Percentiles rank a stretch among this genome's conserved stretches.
These are phyloP conservation scores for Durotheca rogersii DNA, from an alignment of 495 filamentous ascomycete genomes.

Conservation along the genomic window DNA sequence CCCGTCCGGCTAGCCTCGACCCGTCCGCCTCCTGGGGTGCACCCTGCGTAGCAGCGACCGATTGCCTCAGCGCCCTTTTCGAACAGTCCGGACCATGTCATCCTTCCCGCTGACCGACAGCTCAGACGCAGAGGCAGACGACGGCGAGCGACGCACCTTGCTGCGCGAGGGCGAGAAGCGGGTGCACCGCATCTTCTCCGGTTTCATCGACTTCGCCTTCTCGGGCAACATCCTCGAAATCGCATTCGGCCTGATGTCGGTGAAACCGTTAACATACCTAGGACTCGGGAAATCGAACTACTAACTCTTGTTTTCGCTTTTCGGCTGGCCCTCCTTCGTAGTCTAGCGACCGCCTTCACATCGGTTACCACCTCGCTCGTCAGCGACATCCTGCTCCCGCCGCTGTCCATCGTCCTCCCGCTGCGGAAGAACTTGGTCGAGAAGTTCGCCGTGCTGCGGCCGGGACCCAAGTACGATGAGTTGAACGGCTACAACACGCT, in stretches of 20 bases:
- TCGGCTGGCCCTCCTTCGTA: slow-evolving; percentile 33
- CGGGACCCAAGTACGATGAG: slow-evolving; percentile 53
- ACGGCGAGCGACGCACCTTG: slow-evolving; percentile 35
- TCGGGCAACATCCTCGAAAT: slow-evolving; percentile 76
- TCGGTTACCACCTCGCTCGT: slow-evolving; percentile 71
- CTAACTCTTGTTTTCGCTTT: slow-evolving; percentile 10
- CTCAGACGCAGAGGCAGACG: slow-evolving; percentile 23
- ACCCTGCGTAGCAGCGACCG: no score
- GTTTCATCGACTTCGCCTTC: slow-evolving; percentile 70
- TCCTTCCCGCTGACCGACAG: slow-evolving; percentile 32
- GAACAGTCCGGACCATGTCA: slow-evolving; percentile 29
- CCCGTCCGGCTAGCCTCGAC: no score
- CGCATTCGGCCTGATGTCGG: slow-evolving; percentile 72
- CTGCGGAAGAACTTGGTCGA: slow-evolving; percentile 71
- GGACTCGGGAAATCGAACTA: background rate
- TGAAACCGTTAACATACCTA: slow-evolving; percentile 1
- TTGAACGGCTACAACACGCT: slow-evolving; percentile 65
- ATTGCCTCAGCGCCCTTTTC: background rate
- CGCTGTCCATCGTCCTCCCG: slow-evolving; percentile 67
- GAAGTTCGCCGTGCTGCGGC: slow-evolving; percentile 67
- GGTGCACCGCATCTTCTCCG: slow-evolving; percentile 52
- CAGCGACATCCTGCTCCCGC: slow-evolving; percentile 66
- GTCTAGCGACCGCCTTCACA: slow-evolving; percentile 71
- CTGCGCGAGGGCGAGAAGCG: slow-evolving; percentile 38
- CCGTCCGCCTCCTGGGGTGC: no score